Percentiles rank a stretch among this genome's conserved stretches.
These are phyloP conservation scores for Monocercomonoides exilis DNA, from an alignment of 78 protist species.

Conservation along the genomic window DNA sequence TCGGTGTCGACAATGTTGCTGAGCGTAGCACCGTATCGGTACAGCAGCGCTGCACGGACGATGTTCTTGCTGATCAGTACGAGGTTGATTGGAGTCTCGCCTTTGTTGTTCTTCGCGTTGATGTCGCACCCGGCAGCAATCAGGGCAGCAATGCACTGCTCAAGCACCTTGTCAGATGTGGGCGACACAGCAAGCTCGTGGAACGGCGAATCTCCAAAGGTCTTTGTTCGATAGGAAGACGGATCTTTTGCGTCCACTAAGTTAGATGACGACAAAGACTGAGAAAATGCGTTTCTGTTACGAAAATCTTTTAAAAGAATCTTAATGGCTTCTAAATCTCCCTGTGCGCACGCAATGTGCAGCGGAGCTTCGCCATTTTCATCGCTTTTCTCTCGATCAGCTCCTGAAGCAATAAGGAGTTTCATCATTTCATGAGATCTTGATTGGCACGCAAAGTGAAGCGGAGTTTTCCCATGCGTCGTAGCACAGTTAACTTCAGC, in stretches of 20 bases:
- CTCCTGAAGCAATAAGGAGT: neutral
- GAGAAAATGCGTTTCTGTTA: no score
- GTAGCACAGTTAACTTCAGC: neutral
- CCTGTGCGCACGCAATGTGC: neutral
- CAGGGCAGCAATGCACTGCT: neutral
- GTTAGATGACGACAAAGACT: no score
- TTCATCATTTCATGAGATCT: neutral
- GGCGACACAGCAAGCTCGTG: neutral
- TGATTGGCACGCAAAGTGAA: neutral
- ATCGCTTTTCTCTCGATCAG: neutral
- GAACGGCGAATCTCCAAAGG: neutral
- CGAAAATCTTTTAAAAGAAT: neutral
- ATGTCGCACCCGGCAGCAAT: neutral
- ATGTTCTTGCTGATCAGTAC: neutral
- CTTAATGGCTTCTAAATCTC: neutral
- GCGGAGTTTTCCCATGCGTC: neutral
- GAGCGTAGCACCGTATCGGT: neutral
- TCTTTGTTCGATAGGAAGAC: no score
- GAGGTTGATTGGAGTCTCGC: neutral
- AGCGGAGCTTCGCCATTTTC: neutral
- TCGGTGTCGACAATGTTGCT: neutral
- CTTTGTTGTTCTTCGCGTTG: neutral
- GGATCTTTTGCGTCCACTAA: neutral
- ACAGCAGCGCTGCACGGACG: neutral
- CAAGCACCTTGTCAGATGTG: neutral